Percentiles rank a stretch among this genome's conserved stretches.
Evolutionary conservation across 2,329 filamentous ascomycete genomes (phyloP).

Genomic region (Mycosphaerella sp.): DNA sequence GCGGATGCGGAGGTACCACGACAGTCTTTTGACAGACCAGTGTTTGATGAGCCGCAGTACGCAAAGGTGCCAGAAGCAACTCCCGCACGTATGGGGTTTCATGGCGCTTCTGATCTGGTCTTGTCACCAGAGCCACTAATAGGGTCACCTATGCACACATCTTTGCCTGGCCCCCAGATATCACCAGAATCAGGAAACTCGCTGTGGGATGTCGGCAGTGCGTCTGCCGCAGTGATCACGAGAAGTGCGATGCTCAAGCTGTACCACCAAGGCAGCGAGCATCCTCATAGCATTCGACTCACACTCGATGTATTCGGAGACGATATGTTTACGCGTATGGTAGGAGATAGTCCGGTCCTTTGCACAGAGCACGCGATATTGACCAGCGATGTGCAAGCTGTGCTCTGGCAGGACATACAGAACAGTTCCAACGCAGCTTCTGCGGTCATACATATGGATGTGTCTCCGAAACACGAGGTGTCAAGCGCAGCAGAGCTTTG

Average conservation of each 20-base stretch:
- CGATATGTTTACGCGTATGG: conserved; percentile 1
- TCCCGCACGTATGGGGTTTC: neutral
- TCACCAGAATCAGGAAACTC: neutral
- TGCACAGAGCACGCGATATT: conserved; percentile 15
- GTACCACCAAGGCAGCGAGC: conserved; percentile 4
- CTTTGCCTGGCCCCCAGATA: neutral
- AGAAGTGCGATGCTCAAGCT: neutral
- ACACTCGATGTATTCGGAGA: conserved; percentile 1
- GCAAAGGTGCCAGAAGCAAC: neutral
- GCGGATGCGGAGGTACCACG: neutral
- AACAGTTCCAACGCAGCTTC: neutral
- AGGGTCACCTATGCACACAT: neutral
- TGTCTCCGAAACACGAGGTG: conserved; percentile 1
- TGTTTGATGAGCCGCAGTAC: neutral
- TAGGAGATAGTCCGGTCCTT: conserved; percentile 11
- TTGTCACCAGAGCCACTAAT: neutral
- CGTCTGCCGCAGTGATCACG: neutral
- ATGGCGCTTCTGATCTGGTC: neutral
- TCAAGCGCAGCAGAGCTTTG: conserved; percentile 20
- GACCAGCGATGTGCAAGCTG: conserved; percentile 14
- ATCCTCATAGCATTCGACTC: neutral
- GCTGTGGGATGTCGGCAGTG: neutral
- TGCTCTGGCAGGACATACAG: conserved; percentile 12
- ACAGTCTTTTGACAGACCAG: neutral
- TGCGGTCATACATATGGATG: conserved; percentile 1